Conservation (phyloP, 768 basidiomycete genomes). For the Kwoniella shandongensis region DNA sequence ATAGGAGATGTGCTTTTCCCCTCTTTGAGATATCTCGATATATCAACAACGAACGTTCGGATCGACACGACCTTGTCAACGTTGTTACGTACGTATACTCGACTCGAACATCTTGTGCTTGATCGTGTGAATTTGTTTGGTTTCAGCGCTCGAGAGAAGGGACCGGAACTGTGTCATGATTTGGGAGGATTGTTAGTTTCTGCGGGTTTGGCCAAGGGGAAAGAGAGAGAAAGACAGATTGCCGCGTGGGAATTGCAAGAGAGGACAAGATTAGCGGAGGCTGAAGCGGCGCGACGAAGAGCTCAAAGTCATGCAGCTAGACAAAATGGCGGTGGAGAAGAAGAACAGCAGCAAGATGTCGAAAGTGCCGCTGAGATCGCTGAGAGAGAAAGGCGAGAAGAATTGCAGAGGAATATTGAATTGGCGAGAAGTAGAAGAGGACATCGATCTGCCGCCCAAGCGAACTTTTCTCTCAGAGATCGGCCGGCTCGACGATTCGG, state of each 20-base stretch:
- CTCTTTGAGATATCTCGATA: constrained; percentile 65
- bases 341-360: constrained; percentile 15
- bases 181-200: constrained; percentile 66
- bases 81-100: constrained; percentile 60
- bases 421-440: constrained; percentile 37
- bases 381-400: constrained; percentile 13
- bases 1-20: constrained; percentile 54
- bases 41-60: constrained; percentile 65
- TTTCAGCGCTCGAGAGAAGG: constrained; percentile 58
- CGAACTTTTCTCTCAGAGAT: constrained; percentile 51
- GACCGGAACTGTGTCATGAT: constrained; percentile 62
- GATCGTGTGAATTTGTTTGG: constrained; percentile 66
- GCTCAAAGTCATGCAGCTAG: background rate
- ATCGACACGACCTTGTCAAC: constrained; percentile 48
- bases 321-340: constrained; percentile 8
- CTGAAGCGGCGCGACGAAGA: constrained; percentile 22
- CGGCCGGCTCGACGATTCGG: constrained; percentile 27
- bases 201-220: constrained; percentile 63
- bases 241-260: constrained; percentile 41
- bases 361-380: constrained; percentile 21
- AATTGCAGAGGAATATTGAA: constrained; percentile 24
- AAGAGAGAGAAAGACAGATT: constrained; percentile 65
- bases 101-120: constrained; percentile 66
- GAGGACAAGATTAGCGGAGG: constrained; percentile 38
- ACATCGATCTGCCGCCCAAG: constrained; percentile 48